These are phyloP conservation scores for Sphaerulina populicola DNA, from an alignment of 2,329 filamentous ascomycete species.

Conservation along the genomic window DNA sequence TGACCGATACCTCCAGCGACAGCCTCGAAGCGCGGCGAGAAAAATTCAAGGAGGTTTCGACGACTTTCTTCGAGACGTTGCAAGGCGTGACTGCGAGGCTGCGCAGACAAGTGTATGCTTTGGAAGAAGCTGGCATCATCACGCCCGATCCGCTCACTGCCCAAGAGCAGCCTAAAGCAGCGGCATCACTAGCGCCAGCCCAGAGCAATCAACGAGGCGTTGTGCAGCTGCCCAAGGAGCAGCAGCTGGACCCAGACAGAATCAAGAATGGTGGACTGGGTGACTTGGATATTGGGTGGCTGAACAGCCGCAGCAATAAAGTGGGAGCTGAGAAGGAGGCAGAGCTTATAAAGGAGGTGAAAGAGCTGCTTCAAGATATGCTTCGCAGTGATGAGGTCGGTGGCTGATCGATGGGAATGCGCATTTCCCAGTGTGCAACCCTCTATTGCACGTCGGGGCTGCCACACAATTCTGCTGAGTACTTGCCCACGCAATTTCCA, in stretches of 20 bases:
- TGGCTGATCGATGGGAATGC: too few species aligned
- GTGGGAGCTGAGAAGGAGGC: slow-evolving; percentile 76
- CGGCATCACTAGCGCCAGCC: slow-evolving; percentile 9
- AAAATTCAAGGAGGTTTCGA: slow-evolving; percentile 49
- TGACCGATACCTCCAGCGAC: slow-evolving; percentile 41
- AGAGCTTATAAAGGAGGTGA: slow-evolving; percentile 63
- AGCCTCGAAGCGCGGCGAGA: slow-evolving; percentile 46
- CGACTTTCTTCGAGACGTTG: slow-evolving; percentile 62
- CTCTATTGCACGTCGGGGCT: too few species aligned
- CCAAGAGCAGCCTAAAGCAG: slow-evolving; percentile 3
- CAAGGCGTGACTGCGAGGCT: slow-evolving; percentile 67
- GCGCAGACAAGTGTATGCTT: slow-evolving; percentile 64
- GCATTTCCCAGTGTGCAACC: too few species aligned
- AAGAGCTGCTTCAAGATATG: slow-evolving; percentile 43
- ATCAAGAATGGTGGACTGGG: slow-evolving; percentile 43
- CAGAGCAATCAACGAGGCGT: slow-evolving; percentile 4
- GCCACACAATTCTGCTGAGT: too few species aligned
- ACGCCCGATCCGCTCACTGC: slow-evolving; percentile 32
- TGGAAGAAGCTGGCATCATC: slow-evolving; percentile 75
- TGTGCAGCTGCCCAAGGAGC: slow-evolving; percentile 9
- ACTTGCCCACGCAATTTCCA: too few species aligned
- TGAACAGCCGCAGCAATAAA: slow-evolving; percentile 77
- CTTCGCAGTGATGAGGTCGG: not conserved
- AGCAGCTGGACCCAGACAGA: slow-evolving; percentile 20
- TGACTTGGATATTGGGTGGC: slow-evolving; percentile 71